A percentile compares a stretch with the other conserved stretches of the same genome.
phyloP scores from a whole-genome alignment of 2,329 filamentous ascomycete genomes.

The Aspergillus nomiae region DNA sequence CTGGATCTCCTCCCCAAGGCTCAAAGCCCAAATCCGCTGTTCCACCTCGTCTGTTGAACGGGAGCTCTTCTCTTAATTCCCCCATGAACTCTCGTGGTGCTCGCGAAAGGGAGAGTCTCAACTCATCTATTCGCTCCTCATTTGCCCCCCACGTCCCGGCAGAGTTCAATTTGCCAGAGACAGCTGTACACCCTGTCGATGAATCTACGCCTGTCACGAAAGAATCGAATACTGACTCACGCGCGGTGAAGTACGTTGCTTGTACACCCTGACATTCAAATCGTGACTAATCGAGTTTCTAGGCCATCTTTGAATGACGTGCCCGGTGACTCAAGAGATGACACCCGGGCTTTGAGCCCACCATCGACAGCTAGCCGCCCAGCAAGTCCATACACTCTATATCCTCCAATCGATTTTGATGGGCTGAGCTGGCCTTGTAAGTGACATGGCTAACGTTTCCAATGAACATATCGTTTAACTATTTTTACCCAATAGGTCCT shows the following conservation, averaged over 20 bases:
- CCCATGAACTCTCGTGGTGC: conserved; percentile 52
- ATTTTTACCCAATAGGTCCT: conserved; percentile 34
- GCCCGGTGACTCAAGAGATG: conserved; percentile 56
- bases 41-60: conserved; percentile 60
- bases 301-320: conserved; percentile 49
- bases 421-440: conserved; percentile 56
- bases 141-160: conserved; percentile 47
- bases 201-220: conserved; percentile 22
- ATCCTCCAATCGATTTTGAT: conserved; percentile 55
- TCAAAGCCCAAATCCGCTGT: conserved; percentile 55
- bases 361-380: conserved; percentile 53
- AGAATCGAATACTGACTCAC: conserved; percentile 20
- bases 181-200: conserved; percentile 15
- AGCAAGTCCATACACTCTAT: conserved; percentile 52
- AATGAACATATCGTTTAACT: conserved; percentile 14
- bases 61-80: conserved; percentile 54
- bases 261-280: not conserved
- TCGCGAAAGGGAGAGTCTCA: conserved; percentile 59
- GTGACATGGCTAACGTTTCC: conserved; percentile 23
- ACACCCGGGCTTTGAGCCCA: conserved; percentile 53
- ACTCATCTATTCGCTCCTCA: conserved; percentile 61
- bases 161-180: conserved; percentile 31
- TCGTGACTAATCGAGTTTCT: conserved; percentile 1
- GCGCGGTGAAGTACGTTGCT: conserved; percentile 28
- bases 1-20: conserved; percentile 41